phyloP scores from a whole-genome alignment of 768 basidiomycete genomes.

The Leucogyrophana mollusca region DNA sequence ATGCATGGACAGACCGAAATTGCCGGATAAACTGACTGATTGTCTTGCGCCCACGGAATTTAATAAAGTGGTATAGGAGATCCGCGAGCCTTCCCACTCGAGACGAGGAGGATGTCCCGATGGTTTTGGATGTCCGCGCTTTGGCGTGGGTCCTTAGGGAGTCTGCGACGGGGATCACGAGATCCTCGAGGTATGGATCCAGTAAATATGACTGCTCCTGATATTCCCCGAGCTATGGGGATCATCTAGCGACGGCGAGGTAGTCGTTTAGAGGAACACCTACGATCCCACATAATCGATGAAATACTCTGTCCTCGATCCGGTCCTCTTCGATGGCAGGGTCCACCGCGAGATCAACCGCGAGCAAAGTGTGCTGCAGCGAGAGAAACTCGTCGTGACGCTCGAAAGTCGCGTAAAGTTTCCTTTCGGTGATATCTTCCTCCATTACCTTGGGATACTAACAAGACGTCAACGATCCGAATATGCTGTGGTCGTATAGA shows the following conservation, averaged over 20 bases:
- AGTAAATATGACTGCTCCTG: slow-evolving; percentile 92
- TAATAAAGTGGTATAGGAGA: slow-evolving; percentile 79
- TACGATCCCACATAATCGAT: slow-evolving; percentile 51
- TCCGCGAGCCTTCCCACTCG: slow-evolving; percentile 54
- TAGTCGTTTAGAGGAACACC: slow-evolving; percentile 22
- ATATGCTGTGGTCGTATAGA: not conserved
- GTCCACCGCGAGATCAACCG: slow-evolving; percentile 41
- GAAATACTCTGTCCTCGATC: slow-evolving; percentile 39
- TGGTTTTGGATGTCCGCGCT: slow-evolving; percentile 29
- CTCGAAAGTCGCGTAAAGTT: slow-evolving; percentile 56
- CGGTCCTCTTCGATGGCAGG: slow-evolving; percentile 43
- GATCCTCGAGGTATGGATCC: slow-evolving; percentile 81
- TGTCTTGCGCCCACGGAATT: slow-evolving; percentile 87
- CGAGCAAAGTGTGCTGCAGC: slow-evolving; percentile 50
- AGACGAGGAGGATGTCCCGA: slow-evolving; percentile 24
- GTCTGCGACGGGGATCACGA: slow-evolving; percentile 75
- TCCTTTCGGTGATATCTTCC: slow-evolving; percentile 43
- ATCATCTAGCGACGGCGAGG: not conserved
- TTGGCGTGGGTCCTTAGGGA: slow-evolving; percentile 56
- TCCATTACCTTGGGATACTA: no score
- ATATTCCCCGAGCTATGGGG: slow-evolving; percentile 74
- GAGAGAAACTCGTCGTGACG: slow-evolving; percentile 57
- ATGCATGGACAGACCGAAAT: slow-evolving; percentile 8
- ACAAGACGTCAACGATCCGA: no score
- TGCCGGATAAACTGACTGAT: slow-evolving; percentile 61